Percentiles rank a stretch among this genome's conserved stretches.
Evolutionary conservation across 2,329 filamentous ascomycete genomes (phyloP).

Genomic region (Talaromyces sp.): DNA sequence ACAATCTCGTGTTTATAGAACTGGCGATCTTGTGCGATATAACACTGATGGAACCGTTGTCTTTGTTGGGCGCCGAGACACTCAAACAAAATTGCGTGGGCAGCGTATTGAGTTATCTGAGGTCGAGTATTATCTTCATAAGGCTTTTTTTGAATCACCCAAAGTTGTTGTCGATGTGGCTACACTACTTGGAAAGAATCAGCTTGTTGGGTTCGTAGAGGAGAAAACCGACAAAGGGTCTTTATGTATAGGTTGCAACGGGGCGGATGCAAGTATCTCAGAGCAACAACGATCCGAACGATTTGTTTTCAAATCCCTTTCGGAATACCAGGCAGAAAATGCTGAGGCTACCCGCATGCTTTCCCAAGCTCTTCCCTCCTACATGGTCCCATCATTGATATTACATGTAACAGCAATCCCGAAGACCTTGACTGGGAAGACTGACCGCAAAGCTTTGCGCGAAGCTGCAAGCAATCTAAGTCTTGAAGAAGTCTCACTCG

Average conservation of each 20-base stretch:
- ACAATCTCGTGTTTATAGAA: conserved; percentile 37
- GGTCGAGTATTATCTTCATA: conserved; percentile 33
- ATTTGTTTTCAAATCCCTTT: neutral
- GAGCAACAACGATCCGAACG: neutral
- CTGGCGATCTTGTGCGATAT: conserved; percentile 31
- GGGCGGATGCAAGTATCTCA: neutral
- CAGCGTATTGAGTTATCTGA: conserved; percentile 43
- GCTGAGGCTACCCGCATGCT: neutral
- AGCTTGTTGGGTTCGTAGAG: neutral
- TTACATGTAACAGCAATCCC: conserved; percentile 2
- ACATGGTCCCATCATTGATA: conserved; percentile 9
- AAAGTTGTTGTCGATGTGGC: neutral
- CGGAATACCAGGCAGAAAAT: neutral
- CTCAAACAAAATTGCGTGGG: conserved; percentile 41
- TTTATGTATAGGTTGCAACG: neutral
- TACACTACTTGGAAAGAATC: neutral
- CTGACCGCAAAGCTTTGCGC: conserved; percentile 2
- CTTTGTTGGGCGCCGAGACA: conserved; percentile 35
- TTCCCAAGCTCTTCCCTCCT: neutral
- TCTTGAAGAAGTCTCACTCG: neutral
- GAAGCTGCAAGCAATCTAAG: neutral
- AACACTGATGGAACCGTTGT: conserved; percentile 34
- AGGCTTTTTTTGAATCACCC: conserved; percentile 23
- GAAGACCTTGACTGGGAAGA: neutral
- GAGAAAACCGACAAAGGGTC: neutral